A percentile compares a stretch with the other conserved stretches of the same genome.
Evolutionary conservation across 768 basidiomycete species (phyloP).

Genomic region (Russula virescens): DNA sequence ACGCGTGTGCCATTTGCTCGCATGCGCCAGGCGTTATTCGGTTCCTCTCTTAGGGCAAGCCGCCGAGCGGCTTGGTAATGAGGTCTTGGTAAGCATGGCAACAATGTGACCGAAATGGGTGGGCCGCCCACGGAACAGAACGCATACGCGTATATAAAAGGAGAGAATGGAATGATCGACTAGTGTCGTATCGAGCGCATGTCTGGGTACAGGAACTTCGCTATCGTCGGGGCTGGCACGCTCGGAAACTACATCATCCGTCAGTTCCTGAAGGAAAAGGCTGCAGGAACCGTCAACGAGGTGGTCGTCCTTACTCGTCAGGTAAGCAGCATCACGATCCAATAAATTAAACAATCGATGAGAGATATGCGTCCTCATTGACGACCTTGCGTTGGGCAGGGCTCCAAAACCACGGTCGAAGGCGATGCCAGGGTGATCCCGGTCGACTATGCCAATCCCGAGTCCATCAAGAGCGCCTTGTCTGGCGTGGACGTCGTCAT

Average conservation of each 20-base stretch:
- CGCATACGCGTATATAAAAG: no score
- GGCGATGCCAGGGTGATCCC: slow-evolving; percentile 6
- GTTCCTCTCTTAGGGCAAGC: no score
- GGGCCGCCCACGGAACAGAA: no score
- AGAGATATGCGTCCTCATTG: not conserved
- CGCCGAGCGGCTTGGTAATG: no score
- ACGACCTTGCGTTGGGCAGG: not conserved
- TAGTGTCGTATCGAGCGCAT: not conserved
- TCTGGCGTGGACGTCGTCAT: slow-evolving; percentile 18
- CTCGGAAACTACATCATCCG: slow-evolving; percentile 19
- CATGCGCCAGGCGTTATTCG: no score
- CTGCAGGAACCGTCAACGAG: slow-evolving; percentile 8
- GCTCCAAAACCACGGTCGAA: slow-evolving; percentile 1
- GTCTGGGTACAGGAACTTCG: slow-evolving; percentile 21
- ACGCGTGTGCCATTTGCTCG: no score
- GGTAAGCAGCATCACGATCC: not conserved
- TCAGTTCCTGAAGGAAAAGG: slow-evolving; percentile 13
- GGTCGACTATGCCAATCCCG: slow-evolving; percentile 18
- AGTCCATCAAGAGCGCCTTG: slow-evolving; percentile 16
- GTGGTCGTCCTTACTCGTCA: slow-evolving; percentile 20
- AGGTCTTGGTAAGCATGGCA: no score
- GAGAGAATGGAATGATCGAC: no score
- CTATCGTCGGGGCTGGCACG: slow-evolving; percentile 20
- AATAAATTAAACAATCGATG: no score
- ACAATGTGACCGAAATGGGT: no score